Evolutionary conservation across 345 rosid genomes (phyloP).

Genomic region (Noccaea caerulescens): DNA sequence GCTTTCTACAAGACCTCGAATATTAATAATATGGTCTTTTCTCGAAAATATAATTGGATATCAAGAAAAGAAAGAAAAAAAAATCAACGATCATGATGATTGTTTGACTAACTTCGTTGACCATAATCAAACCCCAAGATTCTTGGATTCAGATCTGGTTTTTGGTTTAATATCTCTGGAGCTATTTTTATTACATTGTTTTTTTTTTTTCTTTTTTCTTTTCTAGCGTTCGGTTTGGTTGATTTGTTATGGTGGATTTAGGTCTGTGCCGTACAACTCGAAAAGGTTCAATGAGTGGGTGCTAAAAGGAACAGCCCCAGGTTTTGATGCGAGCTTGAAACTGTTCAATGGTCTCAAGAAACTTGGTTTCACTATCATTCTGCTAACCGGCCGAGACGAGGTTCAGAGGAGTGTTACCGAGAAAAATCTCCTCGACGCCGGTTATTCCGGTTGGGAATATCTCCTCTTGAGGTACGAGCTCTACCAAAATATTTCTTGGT

Average conservation of each 20-base stretch:
- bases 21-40: too few species aligned
- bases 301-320: slow-evolving; percentile 62
- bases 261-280: slow-evolving; percentile 62
- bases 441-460: slow-evolving; percentile 68
- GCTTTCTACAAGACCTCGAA: too few species aligned
- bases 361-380: slow-evolving; percentile 63
- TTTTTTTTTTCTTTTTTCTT: not conserved
- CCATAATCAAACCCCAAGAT: slow-evolving; percentile 1
- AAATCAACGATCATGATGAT: not conserved
- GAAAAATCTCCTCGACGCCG: slow-evolving; percentile 55
- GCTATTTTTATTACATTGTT: not conserved
- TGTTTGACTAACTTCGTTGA: slow-evolving; percentile 22
- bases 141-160: slow-evolving; percentile 10
- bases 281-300: slow-evolving; percentile 60
- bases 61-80: too few species aligned
- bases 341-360: slow-evolving; percentile 63
- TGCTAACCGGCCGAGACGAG: slow-evolving; percentile 74
- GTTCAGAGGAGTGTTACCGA: slow-evolving; percentile 59
- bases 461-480: slow-evolving; percentile 71
- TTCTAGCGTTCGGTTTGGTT: not conserved
- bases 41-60: too few species aligned
- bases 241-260: slow-evolving; percentile 32
- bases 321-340: slow-evolving; percentile 60
- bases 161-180: not conserved
- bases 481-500: slow-evolving; percentile 12